These are phyloP conservation scores for Suillus fuscotomentosus DNA, from an alignment of 768 basidiomycete species.

Conservation along the genomic window DNA sequence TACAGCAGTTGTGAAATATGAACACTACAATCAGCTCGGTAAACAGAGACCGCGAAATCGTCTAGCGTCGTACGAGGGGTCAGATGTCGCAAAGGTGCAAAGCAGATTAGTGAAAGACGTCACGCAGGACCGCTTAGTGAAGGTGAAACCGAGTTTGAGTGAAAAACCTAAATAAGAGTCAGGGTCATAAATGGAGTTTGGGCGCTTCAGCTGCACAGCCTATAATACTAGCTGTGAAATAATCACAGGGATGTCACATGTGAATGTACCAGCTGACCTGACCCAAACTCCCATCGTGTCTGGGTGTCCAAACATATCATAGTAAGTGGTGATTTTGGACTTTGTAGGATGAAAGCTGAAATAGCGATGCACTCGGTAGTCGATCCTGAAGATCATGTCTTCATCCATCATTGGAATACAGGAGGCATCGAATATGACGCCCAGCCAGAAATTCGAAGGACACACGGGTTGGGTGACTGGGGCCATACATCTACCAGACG, in stretches of 20 bases:
- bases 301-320: too few relatives aligned
- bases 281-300: too few relatives aligned
- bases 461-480: neutral
- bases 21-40: too few relatives aligned
- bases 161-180: neutral
- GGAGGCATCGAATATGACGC: neutral
- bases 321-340: too few relatives aligned
- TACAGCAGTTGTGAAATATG: too few relatives aligned
- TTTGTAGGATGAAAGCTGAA: too few relatives aligned
- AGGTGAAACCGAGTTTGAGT: neutral
- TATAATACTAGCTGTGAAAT: too few relatives aligned
- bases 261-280: neutral
- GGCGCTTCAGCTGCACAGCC: too few relatives aligned
- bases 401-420: neutral
- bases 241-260: too few relatives aligned
- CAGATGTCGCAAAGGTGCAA: neutral
- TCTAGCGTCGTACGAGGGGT: neutral
- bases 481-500: neutral
- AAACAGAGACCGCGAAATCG: neutral
- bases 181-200: too few relatives aligned
- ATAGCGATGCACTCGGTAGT: neutral
- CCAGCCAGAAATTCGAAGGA: neutral
- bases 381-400: neutral
- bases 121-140: neutral
- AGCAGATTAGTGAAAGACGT: neutral